A percentile compares a stretch with the other conserved stretches of the same genome.
phyloP scores from a whole-genome alignment of 2,329 filamentous ascomycete genomes.

The Leptographium flavum region DNA sequence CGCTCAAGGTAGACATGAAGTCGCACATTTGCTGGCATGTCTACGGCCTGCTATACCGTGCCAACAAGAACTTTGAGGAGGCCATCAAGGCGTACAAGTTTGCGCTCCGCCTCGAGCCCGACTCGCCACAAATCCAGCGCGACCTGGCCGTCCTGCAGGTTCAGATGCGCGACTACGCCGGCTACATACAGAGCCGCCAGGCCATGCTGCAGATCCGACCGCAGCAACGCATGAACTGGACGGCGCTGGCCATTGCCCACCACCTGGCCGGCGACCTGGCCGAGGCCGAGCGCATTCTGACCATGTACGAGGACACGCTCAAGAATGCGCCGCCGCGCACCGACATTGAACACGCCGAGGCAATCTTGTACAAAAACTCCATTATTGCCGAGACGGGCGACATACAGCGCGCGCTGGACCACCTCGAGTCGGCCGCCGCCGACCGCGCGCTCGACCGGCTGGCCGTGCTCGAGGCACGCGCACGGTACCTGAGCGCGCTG shows the following conservation, averaged over 20 bases:
- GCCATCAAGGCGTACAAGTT: constrained; percentile 99
- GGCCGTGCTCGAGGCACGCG: constrained; percentile 71
- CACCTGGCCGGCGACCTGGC: constrained; percentile 75
- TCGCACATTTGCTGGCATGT: constrained; percentile 99
- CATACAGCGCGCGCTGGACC: constrained; percentile 67
- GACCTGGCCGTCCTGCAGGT: constrained; percentile 87
- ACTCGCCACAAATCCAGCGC: constrained; percentile 82
- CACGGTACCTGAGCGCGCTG: constrained; percentile 69
- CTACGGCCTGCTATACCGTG: constrained; percentile 84
- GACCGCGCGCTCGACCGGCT: constrained; percentile 73
- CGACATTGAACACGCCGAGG: constrained; percentile 89
- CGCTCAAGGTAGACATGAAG: constrained; percentile 93
- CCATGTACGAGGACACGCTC: constrained; percentile 83
- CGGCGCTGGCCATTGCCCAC: constrained; percentile 84
- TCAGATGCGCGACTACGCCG: constrained; percentile 90
- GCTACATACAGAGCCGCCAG: constrained; percentile 79
- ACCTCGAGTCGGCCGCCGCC: constrained; percentile 62
- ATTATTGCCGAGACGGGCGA: constrained; percentile 88
- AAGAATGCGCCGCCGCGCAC: constrained; percentile 63
- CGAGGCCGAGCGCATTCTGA: constrained; percentile 82
- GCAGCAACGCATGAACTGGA: constrained; percentile 84
- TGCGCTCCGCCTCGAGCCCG: constrained; percentile 83
- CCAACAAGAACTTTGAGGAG: constrained; percentile 95
- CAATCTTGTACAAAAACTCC: constrained; percentile 84
- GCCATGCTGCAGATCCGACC: constrained; percentile 79